A percentile compares a stretch with the other conserved stretches of the same genome.
These are phyloP conservation scores for Rhododendron molle DNA, from an alignment of 148 eudicot species.

Conservation along the genomic window DNA sequence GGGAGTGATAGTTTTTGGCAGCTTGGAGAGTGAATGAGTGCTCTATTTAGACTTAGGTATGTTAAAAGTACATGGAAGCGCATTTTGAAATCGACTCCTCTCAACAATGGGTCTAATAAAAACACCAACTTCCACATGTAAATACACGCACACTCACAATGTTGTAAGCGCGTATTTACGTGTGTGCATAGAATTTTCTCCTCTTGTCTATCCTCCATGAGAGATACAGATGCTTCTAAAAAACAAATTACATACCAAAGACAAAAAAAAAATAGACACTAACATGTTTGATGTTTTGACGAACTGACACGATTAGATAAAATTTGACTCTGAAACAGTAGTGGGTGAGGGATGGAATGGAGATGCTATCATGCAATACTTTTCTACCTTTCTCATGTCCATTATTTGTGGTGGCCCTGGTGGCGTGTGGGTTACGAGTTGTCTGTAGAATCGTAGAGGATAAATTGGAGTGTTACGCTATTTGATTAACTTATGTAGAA, in stretches of 20 bases:
- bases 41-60: background rate
- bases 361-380: background rate
- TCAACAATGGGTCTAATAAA: too few species aligned
- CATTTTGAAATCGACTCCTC: background rate
- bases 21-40: background rate
- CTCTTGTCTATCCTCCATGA: background rate
- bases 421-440: too few species aligned
- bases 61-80: background rate
- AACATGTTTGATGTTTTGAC: too few species aligned
- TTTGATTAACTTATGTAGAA: too few species aligned
- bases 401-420: background rate
- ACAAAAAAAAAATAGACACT: too few species aligned
- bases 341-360: background rate
- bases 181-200: background rate
- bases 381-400: background rate
- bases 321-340: background rate
- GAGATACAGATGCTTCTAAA: background rate
- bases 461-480: too few species aligned
- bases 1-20: background rate
- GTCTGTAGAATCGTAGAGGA: too few species aligned
- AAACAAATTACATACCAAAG: background rate
- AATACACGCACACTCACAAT: background rate
- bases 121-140: background rate
- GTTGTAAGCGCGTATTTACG: background rate
- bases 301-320: background rate